Base-by-base conservation (phyloP, 108 stramenopile species). In the Cyclotella cryptica region DNA sequence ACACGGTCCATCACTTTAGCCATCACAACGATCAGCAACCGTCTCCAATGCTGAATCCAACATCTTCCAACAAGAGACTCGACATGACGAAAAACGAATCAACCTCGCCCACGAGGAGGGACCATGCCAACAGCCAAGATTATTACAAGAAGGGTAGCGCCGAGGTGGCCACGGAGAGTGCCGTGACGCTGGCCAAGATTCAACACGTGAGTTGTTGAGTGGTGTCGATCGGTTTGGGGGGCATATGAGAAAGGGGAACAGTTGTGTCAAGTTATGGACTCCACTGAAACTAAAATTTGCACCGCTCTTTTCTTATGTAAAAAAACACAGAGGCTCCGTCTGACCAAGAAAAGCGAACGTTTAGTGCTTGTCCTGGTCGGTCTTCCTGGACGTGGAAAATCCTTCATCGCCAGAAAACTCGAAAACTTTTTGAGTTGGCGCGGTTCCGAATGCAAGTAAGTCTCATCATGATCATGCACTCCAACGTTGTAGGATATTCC, bases 351-450 rank as follows among this genome's bases (percentile, higher is more conserved):
- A 44, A 89, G 84, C 43, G 79, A 81, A 55, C 89, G 89, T 17
- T 74, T 93, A 40, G 93, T 94, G 17, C 85, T 95, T 54, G 92
- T 89, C 46, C 67, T 97, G 61, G 96, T 96, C 12, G 96, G 96
- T 30, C 71, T 96, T 22, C 96, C 96, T 0, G 96, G 91, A 10
- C 87, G 96, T 21, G 96, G 96, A 58, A 97, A 97, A 86, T 93
- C 91, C 0, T 97, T 97, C 80, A 91, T 95, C 17, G 91, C 93
- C 28, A 87, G 95, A 2, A 97, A 97, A 66, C 77, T 97, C 11
- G 71, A 89, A 39, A 85, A 81, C 35, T 96, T 94, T 78, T 59
- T 96, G 21, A 89, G 84, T 63, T 97, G 96, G 96, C 72, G 89
- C 11, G 94, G 94, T 17, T 69, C 39, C 19, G 81, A 77, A 14